A percentile compares a stretch with the other conserved stretches of the same genome.
phyloP scores from a whole-genome alignment of 306 rosid species.

The Glycyrrhiza uralensis region DNA sequence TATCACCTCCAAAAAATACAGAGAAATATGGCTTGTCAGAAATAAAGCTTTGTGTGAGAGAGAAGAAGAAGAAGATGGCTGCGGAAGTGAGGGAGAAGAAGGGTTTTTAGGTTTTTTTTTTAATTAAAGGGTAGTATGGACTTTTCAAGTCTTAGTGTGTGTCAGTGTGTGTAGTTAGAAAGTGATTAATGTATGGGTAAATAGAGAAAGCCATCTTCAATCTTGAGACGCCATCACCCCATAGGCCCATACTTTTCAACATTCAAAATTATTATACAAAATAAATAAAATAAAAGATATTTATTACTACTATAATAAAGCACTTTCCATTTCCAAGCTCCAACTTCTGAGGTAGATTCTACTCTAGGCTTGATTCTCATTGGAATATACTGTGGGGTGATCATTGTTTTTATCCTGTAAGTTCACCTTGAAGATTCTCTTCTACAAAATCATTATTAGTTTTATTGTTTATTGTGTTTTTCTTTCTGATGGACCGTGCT shows the following conservation, averaged over 20 bases:
- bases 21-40: neutral
- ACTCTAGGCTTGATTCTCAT: conserved; percentile 17
- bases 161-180: too few relatives aligned
- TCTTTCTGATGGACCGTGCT: conserved; percentile 12
- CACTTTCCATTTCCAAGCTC: neutral
- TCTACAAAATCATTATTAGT: neutral
- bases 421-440: conserved; percentile 15
- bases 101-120: too few relatives aligned
- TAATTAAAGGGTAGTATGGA: too few relatives aligned
- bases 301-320: neutral
- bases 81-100: too few relatives aligned
- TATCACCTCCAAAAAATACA: conserved; percentile 20
- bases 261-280: too few relatives aligned
- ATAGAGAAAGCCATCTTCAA: too few relatives aligned
- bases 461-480: neutral
- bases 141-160: too few relatives aligned
- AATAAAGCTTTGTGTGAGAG: neutral
- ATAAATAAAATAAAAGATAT: neutral
- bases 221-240: too few relatives aligned
- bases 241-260: too few relatives aligned
- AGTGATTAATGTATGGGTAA: too few relatives aligned
- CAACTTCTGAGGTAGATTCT: conserved; percentile 14
- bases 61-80: too few relatives aligned
- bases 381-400: conserved; percentile 9
- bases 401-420: conserved; percentile 12